phyloP scores from a whole-genome alignment of 1,284 basidiomycete genomes.

The Sanguinoderma infundibulare region DNA sequence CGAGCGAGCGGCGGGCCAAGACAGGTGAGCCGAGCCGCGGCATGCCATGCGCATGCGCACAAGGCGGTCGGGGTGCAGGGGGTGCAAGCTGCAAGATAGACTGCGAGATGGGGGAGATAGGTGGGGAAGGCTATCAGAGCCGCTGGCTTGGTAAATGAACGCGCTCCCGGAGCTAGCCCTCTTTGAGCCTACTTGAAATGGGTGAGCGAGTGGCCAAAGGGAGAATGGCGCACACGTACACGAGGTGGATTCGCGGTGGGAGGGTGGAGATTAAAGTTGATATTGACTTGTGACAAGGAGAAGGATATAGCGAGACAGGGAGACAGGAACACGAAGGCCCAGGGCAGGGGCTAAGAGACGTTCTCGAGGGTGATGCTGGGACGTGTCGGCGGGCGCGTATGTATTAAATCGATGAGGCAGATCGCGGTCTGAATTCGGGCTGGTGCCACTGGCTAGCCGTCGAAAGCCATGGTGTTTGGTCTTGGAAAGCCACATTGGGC shows the following conservation, averaged over 20 bases:
- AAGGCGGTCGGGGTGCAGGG: not conserved
- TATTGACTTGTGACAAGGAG: not conserved
- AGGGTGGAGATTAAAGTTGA: not conserved
- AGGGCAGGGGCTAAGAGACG: not conserved
- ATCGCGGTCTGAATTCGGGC: not conserved
- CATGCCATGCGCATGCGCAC: not conserved
- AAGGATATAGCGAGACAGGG: not conserved
- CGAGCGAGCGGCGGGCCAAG: not conserved
- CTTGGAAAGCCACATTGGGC: not conserved
- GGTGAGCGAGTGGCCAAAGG: not conserved
- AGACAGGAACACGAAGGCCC: not conserved
- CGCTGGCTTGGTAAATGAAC: slow-evolving; percentile 16
- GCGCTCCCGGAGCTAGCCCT: not conserved
- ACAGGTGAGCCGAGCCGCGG: not conserved
- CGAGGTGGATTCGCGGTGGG: not conserved
- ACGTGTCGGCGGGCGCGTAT: not conserved
- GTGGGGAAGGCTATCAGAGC: slow-evolving; percentile 23
- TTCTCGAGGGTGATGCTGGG: not conserved
- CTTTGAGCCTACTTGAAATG: not conserved
- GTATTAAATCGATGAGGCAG: not conserved
- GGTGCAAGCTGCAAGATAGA: slow-evolving; percentile 15
- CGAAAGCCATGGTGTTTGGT: not conserved
- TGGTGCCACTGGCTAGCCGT: not conserved
- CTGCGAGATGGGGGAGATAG: slow-evolving; percentile 25
- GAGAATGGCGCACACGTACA: not conserved